These are phyloP conservation scores for Eimeria acervulina DNA, from an alignment of 169 alveolate species.

Conservation along the genomic window DNA sequence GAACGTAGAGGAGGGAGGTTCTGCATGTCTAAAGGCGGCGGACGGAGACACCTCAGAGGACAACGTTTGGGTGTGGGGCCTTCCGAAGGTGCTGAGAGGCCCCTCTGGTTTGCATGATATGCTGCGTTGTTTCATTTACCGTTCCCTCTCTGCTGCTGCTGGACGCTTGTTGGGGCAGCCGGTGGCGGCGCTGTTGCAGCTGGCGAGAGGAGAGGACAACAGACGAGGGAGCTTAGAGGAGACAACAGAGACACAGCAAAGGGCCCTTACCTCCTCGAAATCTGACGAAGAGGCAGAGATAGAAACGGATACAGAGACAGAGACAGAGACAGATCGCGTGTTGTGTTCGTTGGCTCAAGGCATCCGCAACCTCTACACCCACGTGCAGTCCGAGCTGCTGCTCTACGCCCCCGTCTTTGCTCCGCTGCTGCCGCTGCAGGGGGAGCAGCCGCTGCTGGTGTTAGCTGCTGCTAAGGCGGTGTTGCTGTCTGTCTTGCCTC, in stretches of 20 bases:
- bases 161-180: conserved; percentile 38
- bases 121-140: conserved; percentile 77
- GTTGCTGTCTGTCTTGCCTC: conserved; percentile 53
- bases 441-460: conserved; percentile 62
- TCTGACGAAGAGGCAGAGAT: neutral
- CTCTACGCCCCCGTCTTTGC: conserved; percentile 73
- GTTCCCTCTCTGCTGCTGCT: conserved; percentile 70
- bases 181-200: conserved; percentile 14
- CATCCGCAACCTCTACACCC: conserved; percentile 11
- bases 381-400: conserved; percentile 70
- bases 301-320: neutral
- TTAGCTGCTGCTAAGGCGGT: conserved; percentile 64
- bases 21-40: neutral
- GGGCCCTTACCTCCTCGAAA: neutral
- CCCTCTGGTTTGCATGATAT: conserved; percentile 64
- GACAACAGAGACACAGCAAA: neutral
- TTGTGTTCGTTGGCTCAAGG: conserved; percentile 37
- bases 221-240: neutral
- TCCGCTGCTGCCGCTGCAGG: conserved; percentile 69
- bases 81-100: conserved; percentile 45
- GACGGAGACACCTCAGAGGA: neutral
- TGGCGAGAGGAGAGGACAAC: neutral
- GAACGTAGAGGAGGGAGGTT: neutral
- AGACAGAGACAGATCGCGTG: conserved; percentile 53
- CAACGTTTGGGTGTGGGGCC: conserved; percentile 44